A percentile compares a stretch with the other conserved stretches of the same genome.
Conservation (phyloP, 1,139 yeast species). For the Sugiyamaella castrensis region DNA sequence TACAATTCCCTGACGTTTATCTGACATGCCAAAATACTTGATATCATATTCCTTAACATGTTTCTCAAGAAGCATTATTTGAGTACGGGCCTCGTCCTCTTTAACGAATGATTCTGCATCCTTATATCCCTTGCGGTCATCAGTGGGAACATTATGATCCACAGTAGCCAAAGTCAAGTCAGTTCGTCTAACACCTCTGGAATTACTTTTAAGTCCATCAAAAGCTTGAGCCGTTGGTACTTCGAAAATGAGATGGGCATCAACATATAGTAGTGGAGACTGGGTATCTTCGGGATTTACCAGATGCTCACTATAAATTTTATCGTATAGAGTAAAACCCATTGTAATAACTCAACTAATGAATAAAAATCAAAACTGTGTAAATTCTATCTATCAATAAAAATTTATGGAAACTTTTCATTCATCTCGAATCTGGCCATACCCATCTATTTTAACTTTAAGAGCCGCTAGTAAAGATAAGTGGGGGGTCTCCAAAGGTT, state of each 20-base stretch:
- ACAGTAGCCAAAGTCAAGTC: conserved; percentile 90
- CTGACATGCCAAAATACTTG: conserved; percentile 81
- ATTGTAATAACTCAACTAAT: neutral
- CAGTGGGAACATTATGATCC: conserved; percentile 90
- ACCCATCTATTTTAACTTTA: no score
- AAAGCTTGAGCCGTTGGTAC: conserved; percentile 93
- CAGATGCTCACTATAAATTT: conserved; percentile 80
- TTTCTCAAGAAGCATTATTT: conserved; percentile 77
- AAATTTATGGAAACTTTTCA: no score
- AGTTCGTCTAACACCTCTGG: conserved; percentile 72
- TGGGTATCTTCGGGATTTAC: conserved; percentile 79
- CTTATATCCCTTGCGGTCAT: conserved; percentile 64
- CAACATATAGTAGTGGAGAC: conserved; percentile 73
- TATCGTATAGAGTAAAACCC: conserved; percentile 69
- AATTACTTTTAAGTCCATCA: conserved; percentile 76
- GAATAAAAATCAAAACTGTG: neutral
- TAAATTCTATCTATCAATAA: neutral
- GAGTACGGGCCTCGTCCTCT: conserved; percentile 78
- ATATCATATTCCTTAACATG: conserved; percentile 76
- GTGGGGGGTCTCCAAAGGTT: no score
- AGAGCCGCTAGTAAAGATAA: no score
- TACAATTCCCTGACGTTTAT: conserved; percentile 84
- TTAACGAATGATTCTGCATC: conserved; percentile 69
- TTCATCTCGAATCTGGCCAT: no score
- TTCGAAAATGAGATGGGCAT: conserved; percentile 86